These are phyloP conservation scores for Pythium monospermum DNA, from an alignment of 352 stramenopile species.

Conservation along the genomic window DNA sequence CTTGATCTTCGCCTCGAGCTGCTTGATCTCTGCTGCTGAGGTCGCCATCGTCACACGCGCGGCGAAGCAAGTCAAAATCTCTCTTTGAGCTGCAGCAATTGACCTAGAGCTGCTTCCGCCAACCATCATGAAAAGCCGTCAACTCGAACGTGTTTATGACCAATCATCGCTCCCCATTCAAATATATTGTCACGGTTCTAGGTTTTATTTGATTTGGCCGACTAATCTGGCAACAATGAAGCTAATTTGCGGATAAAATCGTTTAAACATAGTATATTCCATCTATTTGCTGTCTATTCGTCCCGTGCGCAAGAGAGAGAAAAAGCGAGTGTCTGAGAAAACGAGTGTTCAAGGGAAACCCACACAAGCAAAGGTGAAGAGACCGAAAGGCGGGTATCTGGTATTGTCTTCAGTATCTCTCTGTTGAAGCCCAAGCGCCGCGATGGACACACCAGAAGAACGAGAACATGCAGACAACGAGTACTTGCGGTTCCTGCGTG, in stretches of 20 bases:
- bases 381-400: no score
- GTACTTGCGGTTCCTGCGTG: conserved; percentile 75
- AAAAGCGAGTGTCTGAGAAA: no score
- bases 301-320: background rate
- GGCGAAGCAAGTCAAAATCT: no score
- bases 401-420: background rate
- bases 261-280: background rate
- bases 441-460: conserved; percentile 27
- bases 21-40: conserved; percentile 66
- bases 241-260: background rate
- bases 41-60: conserved; percentile 35
- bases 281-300: background rate
- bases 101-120: conserved; percentile 8
- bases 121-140: conserved; percentile 27
- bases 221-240: no score
- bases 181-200: no score
- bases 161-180: conserved; percentile 14
- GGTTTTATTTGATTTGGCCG: background rate
- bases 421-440: background rate
- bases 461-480: conserved; percentile 46
- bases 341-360: no score
- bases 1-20: conserved; percentile 83
- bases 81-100: no score
- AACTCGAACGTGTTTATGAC: conserved; percentile 9
- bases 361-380: background rate